A percentile compares a stretch with the other conserved stretches of the same genome.
Evolutionary conservation across 257 asterid species (phyloP).

Genomic region (Plectranthus barbatus): DNA sequence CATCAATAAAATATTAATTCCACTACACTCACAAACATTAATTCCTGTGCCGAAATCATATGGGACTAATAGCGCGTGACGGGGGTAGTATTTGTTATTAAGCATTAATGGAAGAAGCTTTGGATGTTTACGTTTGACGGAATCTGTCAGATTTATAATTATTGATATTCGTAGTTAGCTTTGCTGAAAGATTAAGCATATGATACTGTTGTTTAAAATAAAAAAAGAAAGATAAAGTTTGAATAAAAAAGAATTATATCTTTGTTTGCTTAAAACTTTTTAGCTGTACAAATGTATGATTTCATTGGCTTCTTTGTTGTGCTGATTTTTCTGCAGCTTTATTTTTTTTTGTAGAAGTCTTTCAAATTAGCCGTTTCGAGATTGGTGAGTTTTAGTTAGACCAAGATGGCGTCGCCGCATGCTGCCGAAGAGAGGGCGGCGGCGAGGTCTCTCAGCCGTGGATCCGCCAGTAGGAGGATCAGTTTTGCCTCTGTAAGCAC

Average conservation of each 20-base stretch:
- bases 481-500: constrained; percentile 49
- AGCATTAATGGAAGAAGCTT: not conserved
- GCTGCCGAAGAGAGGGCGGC: constrained; percentile 42
- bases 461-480: constrained; percentile 41
- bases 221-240: not conserved
- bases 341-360: constrained; percentile 7
- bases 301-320: no score
- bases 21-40: no score
- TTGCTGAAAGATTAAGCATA: constrained; percentile 24
- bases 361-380: not conserved
- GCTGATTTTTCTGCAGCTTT: no score
- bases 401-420: constrained; percentile 28
- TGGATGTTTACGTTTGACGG: constrained; percentile 3
- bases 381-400: not conserved
- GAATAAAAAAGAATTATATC: not conserved
- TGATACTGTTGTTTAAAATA: not conserved
- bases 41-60: no score
- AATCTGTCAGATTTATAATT: not conserved
- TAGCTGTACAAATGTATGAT: no score
- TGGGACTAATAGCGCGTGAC: no score
- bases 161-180: not conserved
- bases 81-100: not conserved
- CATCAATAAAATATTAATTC: no score
- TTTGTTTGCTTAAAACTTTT: constrained; percentile 3
- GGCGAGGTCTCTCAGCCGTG: constrained; percentile 52